These are phyloP conservation scores for Tetradesmus lagerheimii DNA, from an alignment of 139 green algal species.

Conservation along the genomic window DNA sequence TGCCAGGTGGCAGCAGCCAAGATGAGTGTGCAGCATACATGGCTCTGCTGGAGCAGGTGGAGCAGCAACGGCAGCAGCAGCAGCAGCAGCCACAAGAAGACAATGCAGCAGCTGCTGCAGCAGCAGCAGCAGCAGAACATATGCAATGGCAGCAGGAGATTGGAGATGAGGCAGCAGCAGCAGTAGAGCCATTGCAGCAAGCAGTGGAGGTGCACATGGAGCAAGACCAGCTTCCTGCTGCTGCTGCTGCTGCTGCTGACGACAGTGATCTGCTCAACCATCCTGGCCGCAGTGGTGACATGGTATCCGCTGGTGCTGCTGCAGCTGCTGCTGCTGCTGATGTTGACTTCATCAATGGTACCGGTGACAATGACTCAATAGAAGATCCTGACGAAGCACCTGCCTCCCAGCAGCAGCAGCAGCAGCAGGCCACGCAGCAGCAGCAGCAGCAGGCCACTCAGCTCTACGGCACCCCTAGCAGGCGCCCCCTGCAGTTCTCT, in stretches of 20 bases:
- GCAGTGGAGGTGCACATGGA: background rate
- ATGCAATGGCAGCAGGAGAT: background rate
- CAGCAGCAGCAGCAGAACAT: conserved; percentile 19
- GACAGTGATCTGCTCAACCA: background rate
- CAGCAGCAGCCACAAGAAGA: conserved; percentile 22
- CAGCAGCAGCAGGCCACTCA: conserved; percentile 6
- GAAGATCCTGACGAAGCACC: background rate
- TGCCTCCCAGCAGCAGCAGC: conserved; percentile 32
- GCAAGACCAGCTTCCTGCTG: background rate
- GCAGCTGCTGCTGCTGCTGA: background rate
- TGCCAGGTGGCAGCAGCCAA: conserved; percentile 15
- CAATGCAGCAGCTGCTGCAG: conserved; percentile 24
- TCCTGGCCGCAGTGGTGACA: background rate
- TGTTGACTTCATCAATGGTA: background rate
- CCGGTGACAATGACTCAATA: background rate
- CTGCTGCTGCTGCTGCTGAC: background rate
- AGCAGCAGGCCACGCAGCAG: conserved; percentile 32
- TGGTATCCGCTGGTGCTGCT: background rate
- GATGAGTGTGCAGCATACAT: conserved; percentile 35
- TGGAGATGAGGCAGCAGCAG: background rate
- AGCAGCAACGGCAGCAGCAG: conserved; percentile 21
- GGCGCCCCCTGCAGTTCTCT: background rate
- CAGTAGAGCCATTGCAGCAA: background rate
- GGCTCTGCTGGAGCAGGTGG: conserved; percentile 33
- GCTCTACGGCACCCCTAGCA: background rate